These are phyloP conservation scores for Schizosaccharomyces osmophilus DNA, from an alignment of 805 yeast species.

Conservation along the genomic window DNA sequence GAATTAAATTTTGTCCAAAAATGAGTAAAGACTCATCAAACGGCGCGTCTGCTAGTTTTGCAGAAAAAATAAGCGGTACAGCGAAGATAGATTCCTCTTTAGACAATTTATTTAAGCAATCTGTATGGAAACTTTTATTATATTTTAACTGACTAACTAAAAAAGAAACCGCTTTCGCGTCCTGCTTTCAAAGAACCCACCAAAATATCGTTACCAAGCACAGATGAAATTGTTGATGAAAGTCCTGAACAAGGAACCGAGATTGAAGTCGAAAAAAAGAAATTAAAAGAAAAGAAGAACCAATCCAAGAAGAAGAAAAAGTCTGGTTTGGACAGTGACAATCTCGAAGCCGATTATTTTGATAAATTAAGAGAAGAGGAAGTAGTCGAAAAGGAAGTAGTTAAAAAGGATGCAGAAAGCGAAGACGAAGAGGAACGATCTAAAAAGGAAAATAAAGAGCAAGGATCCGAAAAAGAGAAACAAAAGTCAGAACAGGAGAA, in stretches of 20 bases:
- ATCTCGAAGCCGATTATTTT: neutral
- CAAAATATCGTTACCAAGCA: neutral
- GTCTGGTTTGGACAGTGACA: neutral
- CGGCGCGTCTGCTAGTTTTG: neutral
- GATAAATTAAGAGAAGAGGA: neutral
- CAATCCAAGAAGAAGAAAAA: neutral
- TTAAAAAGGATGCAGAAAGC: neutral
- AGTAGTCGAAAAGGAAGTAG: neutral
- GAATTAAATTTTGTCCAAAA: neutral
- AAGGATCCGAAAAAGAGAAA: neutral
- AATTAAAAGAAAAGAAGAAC: neutral
- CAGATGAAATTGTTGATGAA: neutral
- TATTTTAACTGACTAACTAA: neutral
- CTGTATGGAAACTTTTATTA: neutral
- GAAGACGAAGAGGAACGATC: neutral
- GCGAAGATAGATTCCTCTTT: neutral
- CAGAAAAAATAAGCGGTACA: neutral
- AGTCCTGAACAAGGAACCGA: neutral
- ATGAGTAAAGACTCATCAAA: neutral
- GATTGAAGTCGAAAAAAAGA: neutral
- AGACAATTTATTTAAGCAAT: neutral
- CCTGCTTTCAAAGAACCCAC: neutral
- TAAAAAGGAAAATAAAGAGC: neutral
- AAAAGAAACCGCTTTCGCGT: neutral
- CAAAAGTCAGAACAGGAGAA: neutral